Base-by-base conservation (phyloP, 192 early-diverging fungal genomes). In the Neocallimastix lanati region DNA sequence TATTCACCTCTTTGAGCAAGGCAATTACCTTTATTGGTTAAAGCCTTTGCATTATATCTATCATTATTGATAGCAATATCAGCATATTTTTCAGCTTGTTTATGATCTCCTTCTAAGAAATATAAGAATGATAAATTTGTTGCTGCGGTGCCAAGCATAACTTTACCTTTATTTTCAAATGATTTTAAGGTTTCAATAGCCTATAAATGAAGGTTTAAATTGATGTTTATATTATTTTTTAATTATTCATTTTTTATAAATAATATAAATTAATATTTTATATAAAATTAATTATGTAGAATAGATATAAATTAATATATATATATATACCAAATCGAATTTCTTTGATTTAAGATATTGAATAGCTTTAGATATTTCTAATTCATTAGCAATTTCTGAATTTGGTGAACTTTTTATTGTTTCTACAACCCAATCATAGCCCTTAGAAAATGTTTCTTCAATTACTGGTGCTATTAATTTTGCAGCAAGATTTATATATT, bases 301-400 rank as follows among this genome's bases (percentile, higher is more conserved):
- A n/a, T n/a, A n/a, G n/a, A n/a, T n/a, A n/a, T n/a, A n/a, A n/a
- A n/a, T n/a, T n/a, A n/a, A 9, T 9, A 67, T n/a, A 7, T 7
- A 25, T 2, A n/a, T 27, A 67, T 67, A 11, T 67, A 67, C 50
- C 25, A 67, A 67, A 67, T 76, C 28, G 21, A 85, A 89, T 36
- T 90, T 87, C 77, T 87, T 86, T 11, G 87, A 82, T 78, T 87
- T 88, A 9, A 90, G 58, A 40, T 82, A 89, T 37, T 89, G 88
- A 27, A 89, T 83, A 16, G 89, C 86, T 80, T 90, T 90, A 2
- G 89, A 88, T 81, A 90, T 89, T 78, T 89, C 89, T 27, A 90
- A 82, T 76, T 90, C 89, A 77, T 81, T 83, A 11, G 86, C 86
- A 36, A 89, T 88, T 28, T 85, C 85, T 1, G 85, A 83, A 38